A percentile compares a stretch with the other conserved stretches of the same genome.
phyloP scores from a whole-genome alignment of 2,329 filamentous ascomycete species.

The Myriosclerotinia scirpicola region DNA sequence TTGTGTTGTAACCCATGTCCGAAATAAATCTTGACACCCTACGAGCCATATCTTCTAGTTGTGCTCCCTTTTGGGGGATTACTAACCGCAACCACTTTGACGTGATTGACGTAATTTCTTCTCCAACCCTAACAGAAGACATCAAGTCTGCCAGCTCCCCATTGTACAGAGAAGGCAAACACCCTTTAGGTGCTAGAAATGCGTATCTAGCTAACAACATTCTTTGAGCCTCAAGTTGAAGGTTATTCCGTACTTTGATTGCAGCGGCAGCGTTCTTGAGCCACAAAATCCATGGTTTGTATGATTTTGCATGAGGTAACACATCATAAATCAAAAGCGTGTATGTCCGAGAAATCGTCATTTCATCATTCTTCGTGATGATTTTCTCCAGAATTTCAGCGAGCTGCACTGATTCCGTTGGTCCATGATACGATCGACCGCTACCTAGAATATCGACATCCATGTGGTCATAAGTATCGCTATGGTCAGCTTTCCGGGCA shows the following conservation, averaged over 20 bases:
- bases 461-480: background rate
- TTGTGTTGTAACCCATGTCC: slow-evolving; percentile 13
- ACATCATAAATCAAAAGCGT: background rate
- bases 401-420: background rate
- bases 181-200: background rate
- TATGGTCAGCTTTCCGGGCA: background rate
- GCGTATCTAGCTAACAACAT: slow-evolving; percentile 1
- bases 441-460: background rate
- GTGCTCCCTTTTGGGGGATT: background rate
- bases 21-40: slow-evolving; percentile 12
- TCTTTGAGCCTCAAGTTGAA: background rate
- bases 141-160: slow-evolving; percentile 6
- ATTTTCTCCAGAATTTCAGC: slow-evolving; percentile 4
- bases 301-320: background rate
- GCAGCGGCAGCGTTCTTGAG: slow-evolving; percentile 9
- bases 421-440: background rate
- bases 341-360: background rate
- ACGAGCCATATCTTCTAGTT: background rate
- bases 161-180: slow-evolving; percentile 7
- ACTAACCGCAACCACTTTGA: background rate
- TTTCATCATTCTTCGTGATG: background rate
- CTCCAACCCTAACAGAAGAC: background rate
- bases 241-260: background rate
- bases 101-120: background rate
- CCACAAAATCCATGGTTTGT: slow-evolving; percentile 11